Conservation (phyloP, 768 basidiomycete species). For the Polyporus arcularius region DNA sequence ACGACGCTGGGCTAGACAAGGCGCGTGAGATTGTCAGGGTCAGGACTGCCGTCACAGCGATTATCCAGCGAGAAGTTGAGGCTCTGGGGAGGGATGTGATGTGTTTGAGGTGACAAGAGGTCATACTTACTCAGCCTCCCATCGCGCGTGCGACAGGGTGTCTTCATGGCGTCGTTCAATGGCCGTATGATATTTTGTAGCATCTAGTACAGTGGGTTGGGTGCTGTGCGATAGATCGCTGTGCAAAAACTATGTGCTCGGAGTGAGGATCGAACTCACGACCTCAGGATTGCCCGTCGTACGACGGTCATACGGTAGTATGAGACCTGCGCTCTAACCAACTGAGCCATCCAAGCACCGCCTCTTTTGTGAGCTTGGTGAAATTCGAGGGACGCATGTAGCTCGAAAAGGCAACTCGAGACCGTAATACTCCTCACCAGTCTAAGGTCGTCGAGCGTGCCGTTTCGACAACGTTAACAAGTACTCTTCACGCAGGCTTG, state of each 20-base stretch:
- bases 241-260: neutral
- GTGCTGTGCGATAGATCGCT: neutral
- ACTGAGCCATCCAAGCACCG: slow-evolving; percentile 5
- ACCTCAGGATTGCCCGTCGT: slow-evolving; percentile 4
- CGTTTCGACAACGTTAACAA: too few relatives aligned
- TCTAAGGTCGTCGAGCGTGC: too few relatives aligned
- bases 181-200: too few relatives aligned
- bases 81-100: slow-evolving; percentile 24
- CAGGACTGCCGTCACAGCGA: slow-evolving; percentile 32
- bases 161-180: too few relatives aligned
- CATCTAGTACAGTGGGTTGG: too few relatives aligned
- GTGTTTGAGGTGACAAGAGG: neutral
- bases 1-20: neutral
- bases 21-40: slow-evolving; percentile 20
- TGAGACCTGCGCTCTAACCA: slow-evolving; percentile 10
- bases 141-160: too few relatives aligned
- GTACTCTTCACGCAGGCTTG: too few relatives aligned
- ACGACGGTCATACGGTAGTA: neutral
- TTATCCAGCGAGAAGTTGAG: slow-evolving; percentile 33
- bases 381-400: too few relatives aligned
- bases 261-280: slow-evolving; percentile 8
- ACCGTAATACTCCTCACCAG: too few relatives aligned
- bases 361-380: too few relatives aligned
- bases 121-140: too few relatives aligned
- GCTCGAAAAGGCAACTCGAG: too few relatives aligned